Percentiles rank a stretch among this genome's conserved stretches.
These are phyloP conservation scores for Oryza meyeriana DNA, from an alignment of 176 grass and related monocot genomes.

Conservation along the genomic window DNA sequence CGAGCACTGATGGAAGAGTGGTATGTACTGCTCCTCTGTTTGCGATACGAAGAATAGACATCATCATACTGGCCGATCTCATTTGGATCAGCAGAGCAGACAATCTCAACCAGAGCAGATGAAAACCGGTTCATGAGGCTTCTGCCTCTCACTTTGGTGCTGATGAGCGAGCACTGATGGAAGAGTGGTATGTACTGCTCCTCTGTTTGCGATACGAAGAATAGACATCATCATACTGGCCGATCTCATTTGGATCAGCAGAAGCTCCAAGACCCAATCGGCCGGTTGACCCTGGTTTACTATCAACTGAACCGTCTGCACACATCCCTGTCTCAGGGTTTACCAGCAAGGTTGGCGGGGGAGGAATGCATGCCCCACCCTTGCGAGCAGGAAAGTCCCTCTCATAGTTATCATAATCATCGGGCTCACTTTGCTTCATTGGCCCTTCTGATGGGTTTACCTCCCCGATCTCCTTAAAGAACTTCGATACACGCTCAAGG, in stretches of 20 bases:
- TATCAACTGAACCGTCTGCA: constrained; percentile 62
- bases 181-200: constrained; percentile 87
- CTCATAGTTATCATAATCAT: constrained; percentile 73
- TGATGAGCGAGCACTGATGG: constrained; percentile 66
- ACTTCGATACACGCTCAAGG: constrained; percentile 79
- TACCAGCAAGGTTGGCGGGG: constrained; percentile 65
- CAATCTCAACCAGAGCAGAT: neutral
- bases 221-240: constrained; percentile 93
- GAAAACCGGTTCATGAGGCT: neutral
- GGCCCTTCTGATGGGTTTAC: constrained; percentile 88
- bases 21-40: constrained; percentile 93
- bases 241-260: constrained; percentile 53
- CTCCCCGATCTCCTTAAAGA: constrained; percentile 91
- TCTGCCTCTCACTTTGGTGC: constrained; percentile 7
- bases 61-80: constrained; percentile 81
- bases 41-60: constrained; percentile 84
- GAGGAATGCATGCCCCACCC: constrained; percentile 89
- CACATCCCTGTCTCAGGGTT: constrained; percentile 81
- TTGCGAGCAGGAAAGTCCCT: constrained; percentile 66
- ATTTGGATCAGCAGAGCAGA: constrained; percentile 53
- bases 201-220: constrained; percentile 88
- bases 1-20: constrained; percentile 80
- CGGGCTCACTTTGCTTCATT: constrained; percentile 42
- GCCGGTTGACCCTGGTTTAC: constrained; percentile 55
- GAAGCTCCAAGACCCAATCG: constrained; percentile 77